phyloP scores from a whole-genome alignment of 305 asterid species.

The Rubia occidens region DNA sequence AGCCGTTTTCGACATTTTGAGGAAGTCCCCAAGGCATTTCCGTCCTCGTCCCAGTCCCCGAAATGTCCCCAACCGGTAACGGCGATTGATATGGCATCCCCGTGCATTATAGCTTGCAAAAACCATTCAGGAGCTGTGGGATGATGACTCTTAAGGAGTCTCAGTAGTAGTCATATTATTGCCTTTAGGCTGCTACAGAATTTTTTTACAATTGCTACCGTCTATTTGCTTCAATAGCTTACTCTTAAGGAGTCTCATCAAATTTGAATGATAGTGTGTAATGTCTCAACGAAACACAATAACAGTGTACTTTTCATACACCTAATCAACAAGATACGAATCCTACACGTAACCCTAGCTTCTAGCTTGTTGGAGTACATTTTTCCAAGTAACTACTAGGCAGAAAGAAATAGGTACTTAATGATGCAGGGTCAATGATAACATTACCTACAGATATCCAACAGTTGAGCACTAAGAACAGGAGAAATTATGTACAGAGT shows the following conservation, averaged over 20 bases:
- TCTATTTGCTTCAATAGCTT: no score
- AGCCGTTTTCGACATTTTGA: no score
- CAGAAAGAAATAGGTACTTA: conserved; percentile 1
- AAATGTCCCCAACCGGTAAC: no score
- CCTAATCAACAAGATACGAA: not conserved
- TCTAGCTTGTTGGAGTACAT: not conserved
- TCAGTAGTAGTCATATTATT: not conserved
- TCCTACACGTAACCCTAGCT: not conserved
- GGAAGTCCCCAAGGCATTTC: no score
- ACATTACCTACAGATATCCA: not conserved
- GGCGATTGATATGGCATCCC: no score
- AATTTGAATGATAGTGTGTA: no score
- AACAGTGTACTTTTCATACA: not conserved
- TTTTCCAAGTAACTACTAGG: not conserved
- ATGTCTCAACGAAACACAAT: no score
- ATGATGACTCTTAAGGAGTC: conserved; percentile 25
- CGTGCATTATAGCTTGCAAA: no score
- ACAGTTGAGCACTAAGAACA: not conserved
- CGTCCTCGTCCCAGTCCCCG: no score
- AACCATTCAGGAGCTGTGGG: conserved; percentile 46
- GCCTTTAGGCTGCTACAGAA: no score
- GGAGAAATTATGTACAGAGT: conserved; percentile 1
- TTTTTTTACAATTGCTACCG: no score
- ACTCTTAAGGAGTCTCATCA: no score
- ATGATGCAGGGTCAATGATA: not conserved